Conservation (phyloP, 1,139 yeast genomes). For the Suhomyces taliae region DNA sequence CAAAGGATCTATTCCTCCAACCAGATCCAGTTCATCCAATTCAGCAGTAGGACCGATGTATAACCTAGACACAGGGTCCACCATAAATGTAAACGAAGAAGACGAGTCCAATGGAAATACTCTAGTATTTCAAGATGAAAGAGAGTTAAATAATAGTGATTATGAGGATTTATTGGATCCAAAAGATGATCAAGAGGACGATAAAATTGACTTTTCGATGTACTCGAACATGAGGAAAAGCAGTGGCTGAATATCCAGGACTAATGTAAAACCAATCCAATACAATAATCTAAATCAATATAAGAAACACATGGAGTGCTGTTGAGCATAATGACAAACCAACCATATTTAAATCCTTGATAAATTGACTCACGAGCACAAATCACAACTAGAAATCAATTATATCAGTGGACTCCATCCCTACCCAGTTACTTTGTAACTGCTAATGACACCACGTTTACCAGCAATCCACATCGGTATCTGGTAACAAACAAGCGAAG, state of each 20-base stretch:
- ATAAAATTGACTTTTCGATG: slow-evolving; percentile 28
- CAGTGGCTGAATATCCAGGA: neutral
- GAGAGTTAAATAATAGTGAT: slow-evolving; percentile 15
- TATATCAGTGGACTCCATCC: no score
- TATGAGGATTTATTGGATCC: slow-evolving; percentile 12
- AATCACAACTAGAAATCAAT: no score
- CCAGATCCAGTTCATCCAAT: slow-evolving; percentile 3
- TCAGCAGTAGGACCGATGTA: slow-evolving; percentile 16
- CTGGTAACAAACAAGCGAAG: no score
- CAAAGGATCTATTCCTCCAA: slow-evolving; percentile 1
- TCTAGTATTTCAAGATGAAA: slow-evolving; percentile 6
- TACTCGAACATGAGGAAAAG: slow-evolving; percentile 18
- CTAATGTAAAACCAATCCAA: neutral
- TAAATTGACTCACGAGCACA: no score
- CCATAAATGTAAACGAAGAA: slow-evolving; percentile 19
- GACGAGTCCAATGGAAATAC: slow-evolving; percentile 9
- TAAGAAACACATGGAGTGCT: no score
- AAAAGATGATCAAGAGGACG: slow-evolving; percentile 19
- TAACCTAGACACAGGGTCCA: slow-evolving; percentile 32
- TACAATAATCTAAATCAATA: neutral
- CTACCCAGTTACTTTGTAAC: no score
- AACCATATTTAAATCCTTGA: no score
- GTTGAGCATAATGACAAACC: no score
- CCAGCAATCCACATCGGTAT: no score
- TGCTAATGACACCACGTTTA: no score